Percentiles rank a stretch among this genome's conserved stretches.
Conservation (phyloP, 1,284 basidiomycete species). For the Ustilago loliicola region DNA sequence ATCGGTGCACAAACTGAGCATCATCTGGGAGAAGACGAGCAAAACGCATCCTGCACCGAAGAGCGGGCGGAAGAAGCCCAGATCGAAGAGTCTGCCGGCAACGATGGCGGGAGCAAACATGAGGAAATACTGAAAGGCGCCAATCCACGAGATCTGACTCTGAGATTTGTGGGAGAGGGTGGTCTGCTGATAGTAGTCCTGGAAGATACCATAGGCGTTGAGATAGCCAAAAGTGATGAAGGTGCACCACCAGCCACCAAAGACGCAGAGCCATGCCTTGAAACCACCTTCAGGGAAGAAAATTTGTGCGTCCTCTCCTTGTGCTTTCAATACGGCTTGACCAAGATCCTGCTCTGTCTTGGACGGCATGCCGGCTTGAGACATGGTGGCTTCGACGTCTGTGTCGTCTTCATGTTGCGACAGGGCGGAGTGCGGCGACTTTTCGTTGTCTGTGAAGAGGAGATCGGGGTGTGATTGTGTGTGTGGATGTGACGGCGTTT, state of each 20-base stretch:
- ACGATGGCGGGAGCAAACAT: conserved; percentile 47
- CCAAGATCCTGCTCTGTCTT: conserved; percentile 46
- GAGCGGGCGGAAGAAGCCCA: conserved; percentile 50
- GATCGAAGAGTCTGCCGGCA: conserved; percentile 54
- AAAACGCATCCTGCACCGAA: conserved; percentile 41
- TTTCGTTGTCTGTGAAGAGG: conserved; percentile 10
- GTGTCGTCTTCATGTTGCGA: conserved; percentile 31
- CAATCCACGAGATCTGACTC: conserved; percentile 55
- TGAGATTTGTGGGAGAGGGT: conserved; percentile 44
- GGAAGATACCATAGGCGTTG: conserved; percentile 57
- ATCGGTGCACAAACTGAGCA: conserved; percentile 57
- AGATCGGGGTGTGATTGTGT: neutral
- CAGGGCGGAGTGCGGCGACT: neutral
- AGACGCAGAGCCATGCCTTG: conserved; percentile 55
- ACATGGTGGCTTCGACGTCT: conserved; percentile 38
- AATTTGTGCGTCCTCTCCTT: conserved; percentile 32
- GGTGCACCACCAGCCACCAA: conserved; percentile 51
- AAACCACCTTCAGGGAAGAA: conserved; percentile 56
- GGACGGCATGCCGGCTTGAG: conserved; percentile 41
- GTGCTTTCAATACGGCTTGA: conserved; percentile 34
- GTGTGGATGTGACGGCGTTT: neutral
- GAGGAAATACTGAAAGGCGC: conserved; percentile 56
- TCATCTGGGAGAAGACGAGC: conserved; percentile 55
- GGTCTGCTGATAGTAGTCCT: conserved; percentile 48
- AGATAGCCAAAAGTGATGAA: conserved; percentile 57